A percentile compares a stretch with the other conserved stretches of the same genome.
These are phyloP conservation scores for Pestalotiopsis sp. DNA, from an alignment of 2,329 filamentous ascomycete genomes.

Conservation along the genomic window DNA sequence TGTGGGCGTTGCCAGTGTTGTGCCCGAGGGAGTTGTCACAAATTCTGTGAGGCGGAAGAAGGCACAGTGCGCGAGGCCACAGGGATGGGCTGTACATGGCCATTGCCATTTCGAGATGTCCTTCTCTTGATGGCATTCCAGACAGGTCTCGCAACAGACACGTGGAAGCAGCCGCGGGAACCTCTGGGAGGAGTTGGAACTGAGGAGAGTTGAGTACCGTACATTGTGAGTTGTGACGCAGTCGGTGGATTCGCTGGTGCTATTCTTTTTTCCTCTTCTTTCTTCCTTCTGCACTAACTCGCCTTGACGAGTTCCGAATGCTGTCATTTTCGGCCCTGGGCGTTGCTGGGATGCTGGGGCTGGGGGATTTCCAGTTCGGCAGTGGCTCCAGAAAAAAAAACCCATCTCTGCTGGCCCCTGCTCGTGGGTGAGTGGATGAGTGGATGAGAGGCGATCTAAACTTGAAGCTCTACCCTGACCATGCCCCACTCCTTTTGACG, in stretches of 20 bases:
- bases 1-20: neutral
- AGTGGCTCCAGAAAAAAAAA: conserved; percentile 1
- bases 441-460: conserved; percentile 7
- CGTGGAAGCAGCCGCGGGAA: neutral
- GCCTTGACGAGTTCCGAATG: conserved; percentile 5
- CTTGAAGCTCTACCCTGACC: conserved; percentile 9
- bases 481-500: conserved; percentile 24
- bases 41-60: neutral
- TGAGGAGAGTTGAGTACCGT: neutral
- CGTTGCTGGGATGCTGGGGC: neutral
- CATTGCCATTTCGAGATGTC: neutral
- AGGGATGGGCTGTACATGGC: neutral
- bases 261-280: neutral
- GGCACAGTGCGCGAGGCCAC: neutral
- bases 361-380: neutral
- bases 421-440: neutral
- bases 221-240: neutral
- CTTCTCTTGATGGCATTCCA: neutral
- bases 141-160: neutral
- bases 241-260: neutral
- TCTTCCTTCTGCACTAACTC: neutral
- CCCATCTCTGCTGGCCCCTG: neutral
- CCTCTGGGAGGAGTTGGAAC: neutral
- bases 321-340: conserved; percentile 1
- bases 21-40: neutral